Base-by-base conservation (phyloP, 495 filamentous ascomycete species). In the Xylona heveae region DNA sequence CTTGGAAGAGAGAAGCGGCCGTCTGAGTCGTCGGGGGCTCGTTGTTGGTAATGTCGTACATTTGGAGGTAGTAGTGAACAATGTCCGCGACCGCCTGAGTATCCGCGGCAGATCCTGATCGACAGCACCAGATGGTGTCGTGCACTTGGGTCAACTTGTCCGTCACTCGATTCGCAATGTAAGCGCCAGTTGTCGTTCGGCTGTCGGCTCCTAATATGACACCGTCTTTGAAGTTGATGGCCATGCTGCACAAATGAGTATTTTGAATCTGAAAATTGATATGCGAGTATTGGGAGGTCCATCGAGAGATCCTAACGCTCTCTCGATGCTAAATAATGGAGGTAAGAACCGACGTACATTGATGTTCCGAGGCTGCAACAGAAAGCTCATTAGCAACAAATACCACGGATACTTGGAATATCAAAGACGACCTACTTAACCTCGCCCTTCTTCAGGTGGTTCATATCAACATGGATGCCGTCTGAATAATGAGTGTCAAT, bases 91-190 rank as follows among this genome's bases (percentile, higher is more conserved):
- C 76, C 15, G 88, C 90, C 56, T 97, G 88, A 34, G 88, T 97
- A 51, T 97, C 88, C 43, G 88, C 88, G 14, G 88, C 88, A 7
- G 88, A 95, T 19, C 88, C 88, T 32, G 90, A 94, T 41, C 74
- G 75, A 59, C 88, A 97, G 64, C 88, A 97, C 88, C 88, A 97
- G 52, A 97, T 94, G 30, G 85, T 95, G 54, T 95, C 88, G 55
- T 91, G 78, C 25, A 97, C 84, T 57, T 84, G 80, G 41, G 90
- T 97, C 48, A 97, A 72, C 64, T 97, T 97, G 62, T 97, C 88
- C 36, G 88, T 95, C 30, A 97, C 90, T 59, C 88, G 75, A 54
- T 97, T 97, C 45, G 88, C 90, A 50, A 97, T 95, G 66, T 92
- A 95, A 40, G 88, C 74, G 46, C 88, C 88, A 34, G 88, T 95